A percentile compares a stretch with the other conserved stretches of the same genome.
Conservation (phyloP, 371 early-diverging fungal species). For the Mucor racemosus region DNA sequence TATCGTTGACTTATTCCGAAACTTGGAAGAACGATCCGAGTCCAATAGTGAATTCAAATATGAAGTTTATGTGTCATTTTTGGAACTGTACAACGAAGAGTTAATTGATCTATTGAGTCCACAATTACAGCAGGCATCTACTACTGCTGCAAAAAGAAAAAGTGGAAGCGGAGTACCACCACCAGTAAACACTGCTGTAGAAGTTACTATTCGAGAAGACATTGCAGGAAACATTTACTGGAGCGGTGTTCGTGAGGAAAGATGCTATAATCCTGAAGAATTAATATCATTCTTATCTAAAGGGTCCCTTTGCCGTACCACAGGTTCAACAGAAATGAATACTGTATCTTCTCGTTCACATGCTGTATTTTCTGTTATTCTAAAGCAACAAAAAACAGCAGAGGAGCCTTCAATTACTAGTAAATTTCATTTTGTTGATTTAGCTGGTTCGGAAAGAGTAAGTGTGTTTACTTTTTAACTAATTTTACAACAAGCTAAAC, state of each 20-base stretch:
- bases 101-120: constrained; percentile 83
- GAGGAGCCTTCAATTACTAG: constrained; percentile 38
- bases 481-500: background rate
- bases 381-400: constrained; percentile 58
- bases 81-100: constrained; percentile 99
- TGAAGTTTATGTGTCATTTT: constrained; percentile 75
- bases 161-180: constrained; percentile 23
- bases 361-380: constrained; percentile 96
- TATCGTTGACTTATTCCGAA: constrained; percentile 66
- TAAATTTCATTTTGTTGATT: constrained; percentile 96
- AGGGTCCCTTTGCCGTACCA: constrained; percentile 90
- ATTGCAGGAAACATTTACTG: constrained; percentile 89
- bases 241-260: constrained; percentile 87
- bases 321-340: constrained; percentile 98
- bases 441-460: constrained; percentile 84
- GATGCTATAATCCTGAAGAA: constrained; percentile 76
- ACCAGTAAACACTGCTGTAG: constrained; percentile 20
- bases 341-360: constrained; percentile 96
- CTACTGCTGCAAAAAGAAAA: constrained; percentile 16
- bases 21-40: constrained; percentile 43
- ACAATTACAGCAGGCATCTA: constrained; percentile 10
- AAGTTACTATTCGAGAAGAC: constrained; percentile 88
- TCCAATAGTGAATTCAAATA: constrained; percentile 57
- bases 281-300: constrained; percentile 72
- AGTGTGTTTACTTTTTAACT: background rate